Percentiles rank a stretch among this genome's conserved stretches.
Evolutionary conservation across 1,139 yeast species (phyloP).

Genomic region (Nakaseomyces nivariensis): DNA sequence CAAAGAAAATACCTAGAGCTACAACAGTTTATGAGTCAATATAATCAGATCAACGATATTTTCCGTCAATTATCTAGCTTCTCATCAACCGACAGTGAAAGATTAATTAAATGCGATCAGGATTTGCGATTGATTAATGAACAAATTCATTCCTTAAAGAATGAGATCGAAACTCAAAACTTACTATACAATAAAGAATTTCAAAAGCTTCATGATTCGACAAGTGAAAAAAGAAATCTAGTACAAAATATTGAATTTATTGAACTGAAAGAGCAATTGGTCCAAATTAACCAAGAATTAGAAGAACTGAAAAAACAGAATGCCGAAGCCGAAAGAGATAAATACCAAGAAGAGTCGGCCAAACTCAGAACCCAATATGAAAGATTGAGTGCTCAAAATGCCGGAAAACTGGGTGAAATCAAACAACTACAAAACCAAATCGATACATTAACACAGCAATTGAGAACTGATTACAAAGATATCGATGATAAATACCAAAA

Average conservation of each 20-base stretch:
- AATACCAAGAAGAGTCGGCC: slow-evolving; percentile 52
- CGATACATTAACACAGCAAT: slow-evolving; percentile 43
- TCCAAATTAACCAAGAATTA: slow-evolving; percentile 32
- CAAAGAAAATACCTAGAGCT: background rate
- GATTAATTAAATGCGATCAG: slow-evolving; percentile 10
- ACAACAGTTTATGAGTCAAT: background rate
- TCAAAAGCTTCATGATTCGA: slow-evolving; percentile 38
- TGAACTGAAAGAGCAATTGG: slow-evolving; percentile 32
- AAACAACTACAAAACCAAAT: slow-evolving; percentile 75
- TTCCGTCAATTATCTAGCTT: background rate
- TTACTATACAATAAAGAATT: slow-evolving; percentile 26
- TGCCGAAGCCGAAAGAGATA: slow-evolving; percentile 56
- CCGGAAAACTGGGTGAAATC: slow-evolving; percentile 77
- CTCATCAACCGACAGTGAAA: slow-evolving; percentile 1
- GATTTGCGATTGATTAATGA: slow-evolving; percentile 13
- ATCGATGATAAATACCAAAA: slow-evolving; percentile 54
- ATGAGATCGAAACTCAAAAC: slow-evolving; percentile 15
- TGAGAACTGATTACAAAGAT: slow-evolving; percentile 60
- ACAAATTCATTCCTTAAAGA: slow-evolving; percentile 12
- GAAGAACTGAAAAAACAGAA: slow-evolving; percentile 40
- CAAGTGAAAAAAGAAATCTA: slow-evolving; percentile 43
- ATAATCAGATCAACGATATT: background rate
- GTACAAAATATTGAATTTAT: slow-evolving; percentile 47
- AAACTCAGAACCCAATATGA: slow-evolving; percentile 47
- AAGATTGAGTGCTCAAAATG: slow-evolving; percentile 53